Conservation (phyloP, 225 moss, liverwort and hornwort genomes). For the Marchantia polymorpha region DNA sequence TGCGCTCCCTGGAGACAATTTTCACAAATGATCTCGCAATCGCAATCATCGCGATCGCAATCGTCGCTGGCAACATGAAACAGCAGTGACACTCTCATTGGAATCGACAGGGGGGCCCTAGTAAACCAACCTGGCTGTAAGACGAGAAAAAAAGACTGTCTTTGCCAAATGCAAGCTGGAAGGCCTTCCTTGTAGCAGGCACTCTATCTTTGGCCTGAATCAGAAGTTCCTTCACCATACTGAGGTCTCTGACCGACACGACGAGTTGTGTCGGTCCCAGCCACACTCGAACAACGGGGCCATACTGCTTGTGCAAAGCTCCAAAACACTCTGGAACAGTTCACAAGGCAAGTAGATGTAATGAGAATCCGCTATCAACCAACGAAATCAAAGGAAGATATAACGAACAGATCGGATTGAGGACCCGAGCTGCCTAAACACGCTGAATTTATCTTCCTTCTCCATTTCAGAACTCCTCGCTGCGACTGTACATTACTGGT, state of each 20-base stretch:
- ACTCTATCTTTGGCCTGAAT: slow-evolving; percentile 41
- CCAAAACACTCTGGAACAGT: slow-evolving; percentile 33
- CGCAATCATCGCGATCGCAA: no score
- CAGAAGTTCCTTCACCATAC: slow-evolving; percentile 30
- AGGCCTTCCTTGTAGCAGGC: slow-evolving; percentile 25
- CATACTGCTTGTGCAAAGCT: slow-evolving; percentile 40
- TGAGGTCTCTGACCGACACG: slow-evolving; percentile 34
- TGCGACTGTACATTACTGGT: background rate
- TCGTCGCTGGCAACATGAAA: no score
- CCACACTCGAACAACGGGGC: slow-evolving; percentile 46
- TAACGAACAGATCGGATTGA: background rate
- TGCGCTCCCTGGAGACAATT: no score
- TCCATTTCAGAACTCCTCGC: background rate
- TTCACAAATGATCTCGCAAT: background rate
- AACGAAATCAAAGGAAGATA: background rate
- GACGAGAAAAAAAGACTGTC: slow-evolving; percentile 37
- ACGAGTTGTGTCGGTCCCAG: slow-evolving; percentile 40
- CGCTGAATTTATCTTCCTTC: background rate
- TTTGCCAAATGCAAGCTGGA: slow-evolving; percentile 45
- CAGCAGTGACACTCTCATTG: background rate
- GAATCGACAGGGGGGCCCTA: background rate
- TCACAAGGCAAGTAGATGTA: background rate
- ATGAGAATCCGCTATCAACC: background rate
- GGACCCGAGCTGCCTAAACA: background rate
- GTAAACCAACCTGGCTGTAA: slow-evolving; percentile 28